Base-by-base conservation (phyloP, 176 grass and related monocot genomes). In the Guadua angustifolia region DNA sequence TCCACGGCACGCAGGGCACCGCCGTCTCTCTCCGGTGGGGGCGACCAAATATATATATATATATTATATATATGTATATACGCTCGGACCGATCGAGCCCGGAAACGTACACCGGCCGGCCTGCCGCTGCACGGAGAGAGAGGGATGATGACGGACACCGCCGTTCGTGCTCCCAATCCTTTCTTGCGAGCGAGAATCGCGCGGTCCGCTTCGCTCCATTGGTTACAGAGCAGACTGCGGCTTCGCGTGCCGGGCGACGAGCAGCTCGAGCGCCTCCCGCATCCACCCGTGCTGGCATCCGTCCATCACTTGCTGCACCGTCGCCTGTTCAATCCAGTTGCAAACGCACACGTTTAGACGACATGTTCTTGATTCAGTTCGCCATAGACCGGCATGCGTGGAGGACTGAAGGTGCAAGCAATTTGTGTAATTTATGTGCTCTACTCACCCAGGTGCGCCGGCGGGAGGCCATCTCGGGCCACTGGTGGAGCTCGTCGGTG, bases 211-310 rank as follows among this genome's bases (percentile, higher is more conserved):
- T 40, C 26, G 43, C 42, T n/a, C 3, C 4, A 4, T 9, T 18
- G 39, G 14, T 5, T 10, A 90, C 49, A 90, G 74, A 2, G 88
- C 84, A 0, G 84, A 90, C 67, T 73, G 84, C 66, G 59, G 79
- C 80, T 44, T 83, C 39, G 74, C 62, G 69, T 75, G 75, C 61
- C 89, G 86, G 0, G 82, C 36, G 18, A 99, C 93, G 70, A 99
- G 85, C 84, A 8, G 46, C 40, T 99, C 74, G 5, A 99, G 85
- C 49, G 96, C 93, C 45, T 95, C 96, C 19, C 68, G 86, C 96
- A 99, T 99, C 96, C 96, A 99, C 15, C 60, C 33, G 85, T 95
- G 93, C 55, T 90, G 81, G 91, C 96, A 99, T 1, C 88, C 93
- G 62, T 93, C 93, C 71, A 80, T 93, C 18, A 85, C 93, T 50